These are phyloP conservation scores for Cladobotryum protrusum DNA, from an alignment of 2,329 filamentous ascomycete species.

Conservation along the genomic window DNA sequence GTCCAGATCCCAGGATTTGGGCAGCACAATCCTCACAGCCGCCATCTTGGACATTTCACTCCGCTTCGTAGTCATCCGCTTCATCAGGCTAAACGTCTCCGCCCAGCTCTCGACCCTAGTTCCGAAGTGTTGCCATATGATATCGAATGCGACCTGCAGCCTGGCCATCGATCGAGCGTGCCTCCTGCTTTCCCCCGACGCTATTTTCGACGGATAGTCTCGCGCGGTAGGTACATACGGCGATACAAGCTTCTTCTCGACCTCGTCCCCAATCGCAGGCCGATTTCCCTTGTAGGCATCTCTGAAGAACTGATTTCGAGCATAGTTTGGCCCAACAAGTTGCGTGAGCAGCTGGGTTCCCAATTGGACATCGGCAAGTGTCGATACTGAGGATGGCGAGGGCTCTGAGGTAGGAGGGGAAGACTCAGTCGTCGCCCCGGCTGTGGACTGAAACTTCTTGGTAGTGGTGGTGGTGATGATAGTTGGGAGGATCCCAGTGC, in stretches of 20 bases:
- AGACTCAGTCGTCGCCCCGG: not conserved
- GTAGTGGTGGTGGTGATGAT: not conserved
- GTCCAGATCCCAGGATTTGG: slow-evolving; percentile 28
- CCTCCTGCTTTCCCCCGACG: slow-evolving; percentile 18
- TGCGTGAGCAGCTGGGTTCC: not conserved
- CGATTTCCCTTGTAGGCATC: slow-evolving; percentile 22
- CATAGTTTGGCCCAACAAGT: slow-evolving; percentile 9
- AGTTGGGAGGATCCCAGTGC: not conserved
- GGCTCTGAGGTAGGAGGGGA: not conserved
- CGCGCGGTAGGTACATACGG: slow-evolving; percentile 23
- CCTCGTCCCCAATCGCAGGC: slow-evolving; percentile 14
- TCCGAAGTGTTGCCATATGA: slow-evolving; percentile 24
- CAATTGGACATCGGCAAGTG: slow-evolving; percentile 9
- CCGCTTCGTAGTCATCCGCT: slow-evolving; percentile 28
- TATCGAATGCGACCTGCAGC: slow-evolving; percentile 33
- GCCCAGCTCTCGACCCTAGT: slow-evolving; percentile 33
- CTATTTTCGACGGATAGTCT: slow-evolving; percentile 22
- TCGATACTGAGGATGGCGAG: not conserved
- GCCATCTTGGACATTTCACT: slow-evolving; percentile 28
- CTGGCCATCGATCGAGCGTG: slow-evolving; percentile 20
- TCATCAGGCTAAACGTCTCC: slow-evolving; percentile 32
- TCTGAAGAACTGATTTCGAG: slow-evolving; percentile 24
- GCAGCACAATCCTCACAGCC: slow-evolving; percentile 31
- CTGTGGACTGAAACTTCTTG: not conserved
- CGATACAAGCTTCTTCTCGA: slow-evolving; percentile 18